Evolutionary conservation across 2,329 filamentous ascomycete species (phyloP).

Genomic region (Aspergillus quadricinctus): DNA sequence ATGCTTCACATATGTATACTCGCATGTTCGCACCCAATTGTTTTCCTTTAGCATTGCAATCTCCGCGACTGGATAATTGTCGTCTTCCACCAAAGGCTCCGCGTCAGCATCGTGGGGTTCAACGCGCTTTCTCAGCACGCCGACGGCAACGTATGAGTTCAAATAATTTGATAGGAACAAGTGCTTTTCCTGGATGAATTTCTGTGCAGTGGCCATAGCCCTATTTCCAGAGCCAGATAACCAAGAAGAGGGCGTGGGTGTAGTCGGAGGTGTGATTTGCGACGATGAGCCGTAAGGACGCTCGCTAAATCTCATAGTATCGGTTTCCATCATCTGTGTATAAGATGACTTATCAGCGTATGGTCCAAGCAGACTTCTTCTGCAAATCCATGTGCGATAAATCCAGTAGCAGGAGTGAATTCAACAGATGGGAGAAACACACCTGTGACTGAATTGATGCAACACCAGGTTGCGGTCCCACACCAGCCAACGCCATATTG

Average conservation of each 20-base stretch:
- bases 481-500: background rate
- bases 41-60: conserved; percentile 27
- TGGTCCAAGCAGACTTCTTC: background rate
- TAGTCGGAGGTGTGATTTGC: background rate
- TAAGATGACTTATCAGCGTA: background rate
- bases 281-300: background rate
- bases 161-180: conserved; percentile 11
- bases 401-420: background rate
- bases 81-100: background rate
- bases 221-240: background rate
- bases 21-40: conserved; percentile 32
- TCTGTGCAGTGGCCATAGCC: background rate
- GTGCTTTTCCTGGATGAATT: conserved; percentile 5
- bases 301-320: background rate
- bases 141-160: conserved; percentile 28
- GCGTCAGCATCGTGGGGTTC: background rate
- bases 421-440: background rate
- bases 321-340: background rate
- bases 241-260: background rate
- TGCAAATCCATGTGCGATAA: background rate
- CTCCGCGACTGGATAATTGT: conserved; percentile 18
- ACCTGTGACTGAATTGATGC: background rate
- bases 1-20: conserved; percentile 12
- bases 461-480: background rate
- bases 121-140: conserved; percentile 21